phyloP scores from a whole-genome alignment of 176 grass and related monocot genomes.

The Rhipidocladum racemiflorum region DNA sequence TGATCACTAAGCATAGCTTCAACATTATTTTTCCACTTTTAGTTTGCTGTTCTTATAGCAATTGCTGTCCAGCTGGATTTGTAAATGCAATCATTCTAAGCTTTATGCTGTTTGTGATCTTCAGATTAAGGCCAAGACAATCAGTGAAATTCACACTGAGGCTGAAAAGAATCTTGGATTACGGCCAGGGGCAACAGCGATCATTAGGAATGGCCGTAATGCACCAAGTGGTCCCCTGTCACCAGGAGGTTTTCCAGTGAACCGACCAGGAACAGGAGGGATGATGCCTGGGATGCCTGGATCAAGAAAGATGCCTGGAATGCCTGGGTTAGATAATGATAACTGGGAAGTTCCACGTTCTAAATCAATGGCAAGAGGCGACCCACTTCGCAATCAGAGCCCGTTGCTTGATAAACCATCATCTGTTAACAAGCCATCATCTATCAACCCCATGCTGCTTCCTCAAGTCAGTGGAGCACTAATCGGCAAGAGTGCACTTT shows the following conservation, averaged over 20 bases:
- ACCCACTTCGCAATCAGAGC: constrained; percentile 37
- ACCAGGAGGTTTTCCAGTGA: constrained; percentile 65
- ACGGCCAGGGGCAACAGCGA: constrained; percentile 57
- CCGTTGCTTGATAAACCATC: constrained; percentile 38
- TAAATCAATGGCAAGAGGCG: constrained; percentile 77
- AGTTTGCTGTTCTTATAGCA: not conserved
- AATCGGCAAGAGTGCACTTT: constrained; percentile 75
- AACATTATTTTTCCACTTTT: not conserved
- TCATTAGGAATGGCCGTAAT: constrained; percentile 61
- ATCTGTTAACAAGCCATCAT: constrained; percentile 39
- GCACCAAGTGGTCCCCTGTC: constrained; percentile 52
- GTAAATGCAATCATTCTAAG: constrained; percentile 24
- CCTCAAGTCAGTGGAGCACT: constrained; percentile 68
- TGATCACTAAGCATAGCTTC: not conserved
- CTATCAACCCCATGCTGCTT: constrained; percentile 68
- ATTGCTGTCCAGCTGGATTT: not conserved
- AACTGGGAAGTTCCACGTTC: constrained; percentile 92
- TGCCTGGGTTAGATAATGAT: constrained; percentile 84
- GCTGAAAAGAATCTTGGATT: constrained; percentile 86
- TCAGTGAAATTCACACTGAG: constrained; percentile 84
- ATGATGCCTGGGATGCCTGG: constrained; percentile 99
- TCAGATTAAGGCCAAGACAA: constrained; percentile 89
- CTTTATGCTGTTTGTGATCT: constrained; percentile 31
- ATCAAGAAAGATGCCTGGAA: constrained; percentile 94
- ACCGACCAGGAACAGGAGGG: constrained; percentile 63